Evolutionary conservation across 345 rosid genomes (phyloP).

Genomic region (Cardamine resedifolia): DNA sequence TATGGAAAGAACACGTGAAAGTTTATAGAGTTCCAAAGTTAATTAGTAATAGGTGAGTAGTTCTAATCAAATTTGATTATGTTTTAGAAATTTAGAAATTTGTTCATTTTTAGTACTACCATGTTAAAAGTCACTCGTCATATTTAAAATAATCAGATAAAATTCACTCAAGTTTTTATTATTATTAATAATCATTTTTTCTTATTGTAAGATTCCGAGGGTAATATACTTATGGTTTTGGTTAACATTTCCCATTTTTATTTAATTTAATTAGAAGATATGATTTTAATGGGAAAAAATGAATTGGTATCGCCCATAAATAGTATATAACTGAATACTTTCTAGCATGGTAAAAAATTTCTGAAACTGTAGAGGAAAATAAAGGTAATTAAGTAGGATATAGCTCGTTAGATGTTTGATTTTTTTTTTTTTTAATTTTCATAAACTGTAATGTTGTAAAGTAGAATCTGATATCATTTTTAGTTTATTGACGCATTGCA

Average conservation of each 20-base stretch:
- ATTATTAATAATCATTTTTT: no score
- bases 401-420: background rate
- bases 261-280: background rate
- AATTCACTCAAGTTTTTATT: no score
- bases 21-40: background rate
- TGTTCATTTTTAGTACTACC: no score
- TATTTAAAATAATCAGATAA: background rate
- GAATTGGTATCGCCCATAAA: background rate
- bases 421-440: background rate
- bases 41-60: background rate
- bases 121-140: background rate
- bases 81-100: background rate
- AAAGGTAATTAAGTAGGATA: constrained; percentile 5
- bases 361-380: constrained; percentile 2
- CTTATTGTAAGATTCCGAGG: background rate
- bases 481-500: background rate
- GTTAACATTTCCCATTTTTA: background rate
- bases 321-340: background rate
- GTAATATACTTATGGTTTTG: background rate
- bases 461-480: background rate
- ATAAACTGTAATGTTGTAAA: background rate
- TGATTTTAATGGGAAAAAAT: background rate
- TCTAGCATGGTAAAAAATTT: background rate
- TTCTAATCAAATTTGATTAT: background rate
- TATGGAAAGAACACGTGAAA: background rate